Percentiles rank a stretch among this genome's conserved stretches.
Evolutionary conservation across 371 early-diverging fungal species (phyloP).

Genomic region (Dentiscutata heterogama): DNA sequence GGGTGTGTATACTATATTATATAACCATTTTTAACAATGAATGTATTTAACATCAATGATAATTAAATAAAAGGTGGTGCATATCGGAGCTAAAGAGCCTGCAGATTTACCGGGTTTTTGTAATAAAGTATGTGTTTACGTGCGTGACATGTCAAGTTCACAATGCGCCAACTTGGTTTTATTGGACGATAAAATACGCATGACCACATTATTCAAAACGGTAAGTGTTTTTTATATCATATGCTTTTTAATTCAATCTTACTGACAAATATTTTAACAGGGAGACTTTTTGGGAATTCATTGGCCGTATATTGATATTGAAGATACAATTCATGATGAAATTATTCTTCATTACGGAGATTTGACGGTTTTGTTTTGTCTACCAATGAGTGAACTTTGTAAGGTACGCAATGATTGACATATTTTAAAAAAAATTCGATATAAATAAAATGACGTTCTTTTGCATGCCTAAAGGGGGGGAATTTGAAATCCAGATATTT

Average conservation of each 20-base stretch:
- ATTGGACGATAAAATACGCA: conserved; percentile 10
- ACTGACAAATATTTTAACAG: background rate
- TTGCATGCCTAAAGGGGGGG: background rate
- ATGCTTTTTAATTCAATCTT: background rate
- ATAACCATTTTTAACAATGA: no score
- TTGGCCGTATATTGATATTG: conserved; percentile 6
- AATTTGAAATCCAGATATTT: background rate
- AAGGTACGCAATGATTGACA: background rate
- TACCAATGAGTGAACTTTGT: conserved; percentile 31
- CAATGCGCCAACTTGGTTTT: conserved; percentile 2
- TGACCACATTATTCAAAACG: conserved; percentile 9
- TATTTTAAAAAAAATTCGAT: no score
- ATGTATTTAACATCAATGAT: no score
- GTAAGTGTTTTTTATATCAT: background rate
- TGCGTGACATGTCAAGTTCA: conserved; percentile 17
- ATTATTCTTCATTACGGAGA: background rate
- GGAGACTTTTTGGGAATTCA: conserved; percentile 33
- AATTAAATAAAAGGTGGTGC: background rate
- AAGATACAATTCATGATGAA: background rate
- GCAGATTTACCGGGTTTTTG: background rate
- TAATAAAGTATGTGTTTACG: background rate
- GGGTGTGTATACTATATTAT: background rate
- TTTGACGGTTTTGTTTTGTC: conserved; percentile 17
- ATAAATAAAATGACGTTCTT: no score
- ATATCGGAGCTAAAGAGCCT: background rate